phyloP scores from a whole-genome alignment of 768 basidiomycete species.

The Cystofilobasidium ferigula region DNA sequence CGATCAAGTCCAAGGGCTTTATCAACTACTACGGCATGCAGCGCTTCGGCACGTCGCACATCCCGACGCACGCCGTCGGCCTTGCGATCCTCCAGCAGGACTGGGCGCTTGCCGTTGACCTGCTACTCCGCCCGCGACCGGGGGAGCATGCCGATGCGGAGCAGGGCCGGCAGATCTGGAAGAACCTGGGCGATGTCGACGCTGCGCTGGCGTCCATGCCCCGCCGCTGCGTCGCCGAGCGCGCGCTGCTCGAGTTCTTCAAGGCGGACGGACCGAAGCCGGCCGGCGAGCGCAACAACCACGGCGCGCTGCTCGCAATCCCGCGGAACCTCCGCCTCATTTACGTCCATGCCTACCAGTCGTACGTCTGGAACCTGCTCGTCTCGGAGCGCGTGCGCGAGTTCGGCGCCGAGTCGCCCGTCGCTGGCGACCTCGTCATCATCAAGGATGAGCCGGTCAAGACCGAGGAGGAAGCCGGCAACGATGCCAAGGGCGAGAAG shows the following conservation, averaged over 20 bases:
- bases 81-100: slow-evolving; percentile 77
- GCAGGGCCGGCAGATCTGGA: slow-evolving; percentile 71
- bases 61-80: slow-evolving; percentile 90
- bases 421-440: slow-evolving; percentile 84
- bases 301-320: slow-evolving; percentile 45
- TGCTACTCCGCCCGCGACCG: slow-evolving; percentile 69
- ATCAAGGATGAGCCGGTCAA: slow-evolving; percentile 40
- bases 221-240: slow-evolving; percentile 80
- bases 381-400: slow-evolving; percentile 82
- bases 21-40: slow-evolving; percentile 99
- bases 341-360: slow-evolving; percentile 98
- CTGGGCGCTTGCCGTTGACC: slow-evolving; percentile 74
- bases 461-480: slow-evolving; percentile 28
- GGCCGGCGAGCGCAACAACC: slow-evolving; percentile 57
- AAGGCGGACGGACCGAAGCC: slow-evolving; percentile 50
- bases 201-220: slow-evolving; percentile 79
- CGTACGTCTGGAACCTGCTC: slow-evolving; percentile 95
- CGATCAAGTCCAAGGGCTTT: slow-evolving; percentile 73
- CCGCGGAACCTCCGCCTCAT: slow-evolving; percentile 88
- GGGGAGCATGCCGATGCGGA: slow-evolving; percentile 90
- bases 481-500: slow-evolving; percentile 31
- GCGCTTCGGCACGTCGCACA: slow-evolving; percentile 90
- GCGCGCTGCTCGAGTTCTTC: slow-evolving; percentile 81
- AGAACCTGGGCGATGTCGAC: slow-evolving; percentile 56
- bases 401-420: slow-evolving; percentile 59